Percentiles rank a stretch among this genome's conserved stretches.
Conservation (phyloP, 2,329 filamentous ascomycete species). For the Beauveria caledonica region DNA sequence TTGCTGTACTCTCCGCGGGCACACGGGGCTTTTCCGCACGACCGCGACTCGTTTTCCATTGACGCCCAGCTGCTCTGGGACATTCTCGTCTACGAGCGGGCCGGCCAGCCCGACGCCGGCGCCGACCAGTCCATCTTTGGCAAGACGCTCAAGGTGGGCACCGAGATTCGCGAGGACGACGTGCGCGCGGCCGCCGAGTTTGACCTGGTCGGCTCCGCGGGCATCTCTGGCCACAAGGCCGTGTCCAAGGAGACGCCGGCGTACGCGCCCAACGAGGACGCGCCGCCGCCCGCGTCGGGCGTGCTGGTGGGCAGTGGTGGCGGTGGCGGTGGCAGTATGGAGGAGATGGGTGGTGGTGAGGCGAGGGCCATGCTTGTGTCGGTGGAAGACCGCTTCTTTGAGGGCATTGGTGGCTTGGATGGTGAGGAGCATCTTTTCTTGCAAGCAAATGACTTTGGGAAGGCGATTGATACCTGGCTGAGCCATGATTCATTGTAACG, state of each 20-base stretch:
- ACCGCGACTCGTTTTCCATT: slow-evolving; percentile 20
- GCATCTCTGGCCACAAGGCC: slow-evolving; percentile 29
- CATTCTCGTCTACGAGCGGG: slow-evolving; percentile 28
- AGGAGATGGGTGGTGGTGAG: not conserved
- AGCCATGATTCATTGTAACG: slow-evolving; percentile 14
- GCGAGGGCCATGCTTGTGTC: slow-evolving; percentile 7
- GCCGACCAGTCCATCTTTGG: slow-evolving; percentile 20
- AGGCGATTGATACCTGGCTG: slow-evolving; percentile 28
- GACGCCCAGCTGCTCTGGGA: slow-evolving; percentile 28
- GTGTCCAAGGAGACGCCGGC: slow-evolving; percentile 26
- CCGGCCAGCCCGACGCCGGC: slow-evolving; percentile 18
- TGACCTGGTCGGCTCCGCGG: slow-evolving; percentile 28
- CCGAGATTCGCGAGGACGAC: slow-evolving; percentile 1
- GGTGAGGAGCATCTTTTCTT: slow-evolving; percentile 23
- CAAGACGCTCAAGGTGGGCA: slow-evolving; percentile 9
- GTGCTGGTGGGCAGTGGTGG: not conserved
- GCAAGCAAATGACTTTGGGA: slow-evolving; percentile 27
- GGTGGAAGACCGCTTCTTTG: slow-evolving; percentile 16
- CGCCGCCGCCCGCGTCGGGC: not conserved
- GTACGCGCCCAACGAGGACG: slow-evolving; percentile 25
- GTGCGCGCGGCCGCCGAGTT: slow-evolving; percentile 22
- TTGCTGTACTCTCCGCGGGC: not conserved
- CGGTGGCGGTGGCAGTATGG: not conserved
- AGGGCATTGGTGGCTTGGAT: slow-evolving; percentile 15
- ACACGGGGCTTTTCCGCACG: not conserved